Evolutionary conservation across 164 flowering plant species (phyloP), one percentile per base, ranked within the genome.

Genomic region (Hamamelis virginiana): DNA sequence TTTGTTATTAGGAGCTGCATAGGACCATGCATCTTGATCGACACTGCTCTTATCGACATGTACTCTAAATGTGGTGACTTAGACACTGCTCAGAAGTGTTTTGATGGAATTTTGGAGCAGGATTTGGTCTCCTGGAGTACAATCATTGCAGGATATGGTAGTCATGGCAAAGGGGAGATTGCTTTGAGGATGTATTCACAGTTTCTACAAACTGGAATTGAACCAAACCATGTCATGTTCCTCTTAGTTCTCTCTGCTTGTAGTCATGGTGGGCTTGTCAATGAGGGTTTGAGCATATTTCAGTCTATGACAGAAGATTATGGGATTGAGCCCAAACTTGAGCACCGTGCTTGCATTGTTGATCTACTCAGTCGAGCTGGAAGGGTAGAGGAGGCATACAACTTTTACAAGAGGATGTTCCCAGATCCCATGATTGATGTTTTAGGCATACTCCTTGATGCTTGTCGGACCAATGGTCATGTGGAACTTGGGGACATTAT

Each of bases 341-440:
- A 88, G 75, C 98, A 93, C 69, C 76, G 76, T 64, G 90, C 90
- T 64, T 93, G 94, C 72, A 63, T 93, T 23, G 87, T 93, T 64
- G 98, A 93, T 80, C 90, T 93, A 43, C 89, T 91, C 14, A 74
- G 89, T 69, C 87, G 97, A 76, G 94, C 97, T 28, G 86, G 92
- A 56, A 82, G 83, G 75, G 78, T 91, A 3, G 74, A 81, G 65
- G 92, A 93, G 66, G 98, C 95, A 45, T 88, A 83, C 69, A 62
- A 63, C 19, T 84, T 91, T 64, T 80, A 80, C 69, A 81, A 72
- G 75, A 76, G 53, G 62, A 77, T 71, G 80, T 75, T 84, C 62
- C 48, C 75, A 23, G 77, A 82, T 43, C 89, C 89, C 9, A 41
- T 69, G 9, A 59, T 74, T 1, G 90, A 85, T 51, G 87, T 85